Evolutionary conservation across 176 grass and related monocot species (phyloP), one percentile per base, ranked within the genome.

Genomic region (Oryza glaberrima): DNA sequence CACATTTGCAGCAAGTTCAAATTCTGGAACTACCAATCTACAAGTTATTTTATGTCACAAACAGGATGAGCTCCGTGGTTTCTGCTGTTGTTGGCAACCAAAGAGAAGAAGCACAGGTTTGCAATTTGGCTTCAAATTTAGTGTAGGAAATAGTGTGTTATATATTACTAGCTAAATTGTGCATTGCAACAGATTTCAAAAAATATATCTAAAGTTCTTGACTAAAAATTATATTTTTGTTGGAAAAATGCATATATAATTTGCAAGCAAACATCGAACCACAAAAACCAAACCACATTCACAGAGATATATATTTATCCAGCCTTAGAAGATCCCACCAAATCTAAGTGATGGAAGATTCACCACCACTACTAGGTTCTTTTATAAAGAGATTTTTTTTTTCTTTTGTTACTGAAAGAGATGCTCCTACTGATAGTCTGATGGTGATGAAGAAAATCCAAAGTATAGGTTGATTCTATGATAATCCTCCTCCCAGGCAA

Each of bases 1-100:
- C n/a, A 23, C 58, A 63, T 23, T 63, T 35, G 74, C 74, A 36
- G 63, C 7, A 38, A 86, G 51, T 80, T 36, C 36, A 77, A 82
- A 72, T 82, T 38, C 34, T 46, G 6, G 66, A 71, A 23, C 30
- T 58, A 58, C 54, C 19, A 58, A 58, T 58, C 5, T 56, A 11
- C n/a, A 78, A 56, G 16, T 22, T 20, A 19, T 45, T 86, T 43
- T 68, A 86, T 68, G 47, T 40, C 60, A 41, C 41, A 5, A 13
- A 30, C 65, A 65, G 8, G 66, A 74, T 26, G 3, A 40, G 12
- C 66, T 56, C 32, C 64, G 41, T 7, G 69, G 13, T 72, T 70
- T 82, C 26, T 75, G 60, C 4, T 4, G 7, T 38, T 7, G 9
- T 36, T 26, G 1, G 49, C n/a, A 80, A 65, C 30, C 3, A 54